Evolutionary conservation across 2,329 filamentous ascomycete species (phyloP), one percentile per base, ranked within the genome.

Genomic region (Aspergillus pseudonomiae): DNA sequence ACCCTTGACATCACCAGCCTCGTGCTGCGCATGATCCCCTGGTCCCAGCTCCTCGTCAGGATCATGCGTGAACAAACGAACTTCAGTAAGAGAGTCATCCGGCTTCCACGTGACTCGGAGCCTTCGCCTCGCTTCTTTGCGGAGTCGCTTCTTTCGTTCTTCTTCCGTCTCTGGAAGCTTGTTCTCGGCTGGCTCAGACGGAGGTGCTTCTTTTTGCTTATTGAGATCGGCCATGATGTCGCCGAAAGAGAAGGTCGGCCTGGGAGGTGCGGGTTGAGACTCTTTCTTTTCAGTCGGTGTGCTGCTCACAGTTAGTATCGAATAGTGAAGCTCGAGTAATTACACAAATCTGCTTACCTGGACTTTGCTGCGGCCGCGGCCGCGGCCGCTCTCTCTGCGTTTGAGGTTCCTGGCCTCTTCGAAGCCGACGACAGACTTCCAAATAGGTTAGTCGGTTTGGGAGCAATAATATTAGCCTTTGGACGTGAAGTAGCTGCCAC

Each of bases 1-100:
- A 43, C 86, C 85, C 60, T 84, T 85, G 55, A 87, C 83, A 70
- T 89, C 87, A 28, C 82, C 82, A 14, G 84, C 83, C 71, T 89
- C 86, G 54, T 85, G 83, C 68, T 84, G 81, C 69, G 86, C 82
- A 68, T 84, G 87, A 63, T 85, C 84, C 50, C 85, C 83, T 54
- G 86, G 85, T 19, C 83, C 84, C 61, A 86, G 75, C 67, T 89
- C 87, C 72, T 89, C 88, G 11, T 88, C 85, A 0, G 86, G 86
- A 67, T 89, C 86, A 72, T 88, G 87, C 30, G 83, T 85, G 72
- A 89, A 89, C 57, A 85, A 81, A 53, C 84, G 82, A 60, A 88
- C 80, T 67, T 86, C 80, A 3, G 85, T 85, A 14, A 90, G 79
- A 32, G 81, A 78, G 21, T 83, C 80, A 65, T 87, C 86, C 0